Evolutionary conservation across 495 filamentous ascomycete species (phyloP), one percentile per base, ranked within the genome.

Genomic region (Patellaria atrata): DNA sequence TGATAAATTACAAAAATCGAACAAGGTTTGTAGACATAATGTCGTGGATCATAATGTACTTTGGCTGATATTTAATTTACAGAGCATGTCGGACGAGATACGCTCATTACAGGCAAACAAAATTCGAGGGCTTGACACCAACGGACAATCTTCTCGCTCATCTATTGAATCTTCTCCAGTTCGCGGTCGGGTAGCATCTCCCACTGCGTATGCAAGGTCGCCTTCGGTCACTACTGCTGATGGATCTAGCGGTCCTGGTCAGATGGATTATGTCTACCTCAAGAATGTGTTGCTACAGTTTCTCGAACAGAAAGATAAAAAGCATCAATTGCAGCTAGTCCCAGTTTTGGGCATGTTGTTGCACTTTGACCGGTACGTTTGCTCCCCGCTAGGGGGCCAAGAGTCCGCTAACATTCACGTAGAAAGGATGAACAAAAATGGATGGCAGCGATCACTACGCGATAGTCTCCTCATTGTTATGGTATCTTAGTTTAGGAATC

Each of bases 241-340:
- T 27, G 59, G 59, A 0, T 54, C 61, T 3, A 55, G 54, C 22
- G 58, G 48, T 12, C 42, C 41, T 15, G 20, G 15, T 16, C 23
- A 48, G 1, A 66, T 76, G 34, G 81, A 97, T 54, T 78, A 77
- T 41, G 73, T 83, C 48, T 97, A 97, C 53, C 54, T 97, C 39
- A 96, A 96, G 64, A 94, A 91, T 21, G 83, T 97, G 23, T 65
- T 97, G 16, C 58, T 96, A 27, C 87, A 94, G 56, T 94, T 97
- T 48, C 55, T 97, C 52, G 85, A 94, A 63, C 80, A 89, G 53
- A 82, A 75, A 60, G 89, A 97, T 49, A 92, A 86, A 60, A 83
- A 73, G 53, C 70, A 84, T 40, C 79, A 92, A 54, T 71, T 77
- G 52, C 85, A 94, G 64, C 64, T 97, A 33, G 78, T 97, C 16